Conservation (phyloP, 495 filamentous ascomycete genomes). For the Daldinia grandis region DNA sequence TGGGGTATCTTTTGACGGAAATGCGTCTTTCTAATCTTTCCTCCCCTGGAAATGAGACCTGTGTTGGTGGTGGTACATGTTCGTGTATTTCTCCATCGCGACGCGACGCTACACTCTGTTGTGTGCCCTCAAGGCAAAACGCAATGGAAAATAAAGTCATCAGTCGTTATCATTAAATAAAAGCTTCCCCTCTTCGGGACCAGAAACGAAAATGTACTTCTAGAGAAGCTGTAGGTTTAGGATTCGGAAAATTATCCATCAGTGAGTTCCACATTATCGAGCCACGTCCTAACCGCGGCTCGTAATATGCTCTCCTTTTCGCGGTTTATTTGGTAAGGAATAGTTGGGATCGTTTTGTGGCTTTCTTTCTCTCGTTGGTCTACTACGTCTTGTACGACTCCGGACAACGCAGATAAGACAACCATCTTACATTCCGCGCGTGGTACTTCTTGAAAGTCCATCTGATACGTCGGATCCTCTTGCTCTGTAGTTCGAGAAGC, state of each 20-base stretch:
- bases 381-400: slow-evolving; percentile 57
- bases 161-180: slow-evolving; percentile 27
- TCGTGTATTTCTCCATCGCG: slow-evolving; percentile 20
- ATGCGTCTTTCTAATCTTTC: slow-evolving; percentile 28
- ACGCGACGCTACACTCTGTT: slow-evolving; percentile 21
- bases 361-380: slow-evolving; percentile 46
- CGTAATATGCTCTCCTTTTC: slow-evolving; percentile 52
- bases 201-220: not conserved
- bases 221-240: not conserved
- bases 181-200: not conserved
- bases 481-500: slow-evolving; percentile 39
- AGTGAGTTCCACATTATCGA: slow-evolving; percentile 51
- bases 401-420: slow-evolving; percentile 55
- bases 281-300: slow-evolving; percentile 55
- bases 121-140: slow-evolving; percentile 2
- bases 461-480: slow-evolving; percentile 8
- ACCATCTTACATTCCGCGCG: slow-evolving; percentile 59
- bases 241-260: slow-evolving; percentile 27
- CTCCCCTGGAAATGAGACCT: slow-evolving; percentile 17
- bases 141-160: slow-evolving; percentile 28
- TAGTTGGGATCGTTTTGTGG: slow-evolving; percentile 17
- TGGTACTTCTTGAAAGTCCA: slow-evolving; percentile 51
- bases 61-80: slow-evolving; percentile 28
- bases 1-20: slow-evolving; percentile 42
- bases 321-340: slow-evolving; percentile 27